These are phyloP conservation scores for Podospora pseudopauciseta DNA, from an alignment of 495 filamentous ascomycete species.

Conservation along the genomic window DNA sequence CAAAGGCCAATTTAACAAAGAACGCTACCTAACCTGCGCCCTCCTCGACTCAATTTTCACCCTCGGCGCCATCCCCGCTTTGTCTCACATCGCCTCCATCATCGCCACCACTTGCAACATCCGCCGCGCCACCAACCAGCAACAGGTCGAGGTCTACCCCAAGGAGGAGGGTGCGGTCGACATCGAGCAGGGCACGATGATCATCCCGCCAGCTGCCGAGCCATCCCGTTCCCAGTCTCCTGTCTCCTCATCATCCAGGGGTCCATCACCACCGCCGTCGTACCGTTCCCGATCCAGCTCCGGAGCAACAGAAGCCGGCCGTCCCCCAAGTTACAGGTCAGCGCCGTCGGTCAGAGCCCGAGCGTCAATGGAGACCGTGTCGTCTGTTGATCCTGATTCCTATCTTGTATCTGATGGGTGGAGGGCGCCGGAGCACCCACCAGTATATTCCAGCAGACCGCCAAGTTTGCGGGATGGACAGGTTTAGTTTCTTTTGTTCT, in stretches of 20 bases:
- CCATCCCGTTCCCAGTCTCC: background rate
- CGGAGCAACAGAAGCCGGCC: background rate
- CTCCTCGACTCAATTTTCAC: background rate
- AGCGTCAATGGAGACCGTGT: constrained; percentile 9
- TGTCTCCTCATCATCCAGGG: background rate
- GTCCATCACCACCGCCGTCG: constrained; percentile 6
- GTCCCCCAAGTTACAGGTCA: constrained; percentile 8
- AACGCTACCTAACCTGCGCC: background rate
- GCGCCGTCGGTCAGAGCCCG: background rate
- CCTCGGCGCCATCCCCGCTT: background rate
- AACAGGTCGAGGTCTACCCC: constrained; percentile 11
- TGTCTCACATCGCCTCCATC: constrained; percentile 20
- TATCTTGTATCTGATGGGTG: constrained; percentile 15
- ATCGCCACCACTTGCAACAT: constrained; percentile 63
- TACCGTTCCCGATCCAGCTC: constrained; percentile 4
- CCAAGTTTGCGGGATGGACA: constrained; percentile 10
- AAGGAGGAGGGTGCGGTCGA: background rate
- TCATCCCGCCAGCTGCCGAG: background rate
- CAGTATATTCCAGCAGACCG: constrained; percentile 13
- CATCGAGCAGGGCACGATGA: constrained; percentile 1
- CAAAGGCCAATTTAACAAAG: background rate
- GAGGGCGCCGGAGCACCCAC: constrained; percentile 5
- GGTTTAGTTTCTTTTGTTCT: background rate
- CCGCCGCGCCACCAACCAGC: constrained; percentile 41
- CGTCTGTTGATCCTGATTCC: constrained; percentile 5